These are phyloP conservation scores for Pseudocohnilembus persalinus DNA, from an alignment of 169 alveolate species.

Conservation along the genomic window DNA sequence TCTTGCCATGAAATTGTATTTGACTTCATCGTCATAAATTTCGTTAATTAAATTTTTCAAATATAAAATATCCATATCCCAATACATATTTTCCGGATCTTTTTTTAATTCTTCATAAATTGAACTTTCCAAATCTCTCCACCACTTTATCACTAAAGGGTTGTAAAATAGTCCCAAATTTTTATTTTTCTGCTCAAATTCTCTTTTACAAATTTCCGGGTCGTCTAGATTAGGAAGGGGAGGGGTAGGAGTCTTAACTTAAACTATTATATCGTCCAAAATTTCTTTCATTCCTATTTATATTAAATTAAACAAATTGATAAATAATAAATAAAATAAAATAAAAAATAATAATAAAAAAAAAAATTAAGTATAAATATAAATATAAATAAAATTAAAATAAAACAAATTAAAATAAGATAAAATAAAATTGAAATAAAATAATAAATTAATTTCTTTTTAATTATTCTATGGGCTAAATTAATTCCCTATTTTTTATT, in stretches of 20 bases:
- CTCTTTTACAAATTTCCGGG: conserved; percentile 48
- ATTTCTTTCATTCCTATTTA: conserved; percentile 41
- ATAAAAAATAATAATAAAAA: no score
- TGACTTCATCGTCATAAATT: conserved; percentile 46
- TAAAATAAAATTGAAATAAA: no score
- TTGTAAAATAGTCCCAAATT: conserved; percentile 3
- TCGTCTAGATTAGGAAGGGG: conserved; percentile 60
- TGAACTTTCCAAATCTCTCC: conserved; percentile 42
- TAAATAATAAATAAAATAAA: no score
- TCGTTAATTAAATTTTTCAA: conserved; percentile 30
- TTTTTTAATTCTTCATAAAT: conserved; percentile 22
- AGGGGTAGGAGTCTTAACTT: conserved; percentile 60
- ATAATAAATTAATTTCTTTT: no score
- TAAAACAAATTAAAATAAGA: no score
- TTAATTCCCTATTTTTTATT: no score
- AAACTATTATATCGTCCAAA: conserved; percentile 47
- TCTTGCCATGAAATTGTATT: conserved; percentile 39
- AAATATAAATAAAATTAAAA: no score
- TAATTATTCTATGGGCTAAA: no score
- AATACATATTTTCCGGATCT: conserved; percentile 32
- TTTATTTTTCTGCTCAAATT: conserved; percentile 55
- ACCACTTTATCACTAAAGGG: conserved; percentile 22
- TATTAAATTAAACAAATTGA: not conserved
- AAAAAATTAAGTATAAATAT: no score
- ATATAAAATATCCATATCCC: conserved; percentile 63